These are phyloP conservation scores for Diaporthe helianthi DNA, from an alignment of 2,329 filamentous ascomycete genomes.

Conservation along the genomic window DNA sequence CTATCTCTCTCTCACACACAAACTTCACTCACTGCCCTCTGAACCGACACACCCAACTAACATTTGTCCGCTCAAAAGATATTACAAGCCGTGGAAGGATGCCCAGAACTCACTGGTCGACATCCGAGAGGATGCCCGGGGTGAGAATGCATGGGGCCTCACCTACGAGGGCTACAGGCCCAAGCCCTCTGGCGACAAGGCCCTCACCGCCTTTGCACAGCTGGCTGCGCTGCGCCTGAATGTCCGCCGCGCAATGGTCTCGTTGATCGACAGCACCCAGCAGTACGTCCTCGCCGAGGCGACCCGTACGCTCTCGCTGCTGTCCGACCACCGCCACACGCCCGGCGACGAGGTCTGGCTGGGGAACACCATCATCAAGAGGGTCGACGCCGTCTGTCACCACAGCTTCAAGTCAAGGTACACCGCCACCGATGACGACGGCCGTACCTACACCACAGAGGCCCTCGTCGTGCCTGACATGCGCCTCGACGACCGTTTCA, in stretches of 20 bases:
- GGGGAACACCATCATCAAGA: slow-evolving; percentile 26
- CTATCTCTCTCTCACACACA: too few relatives aligned
- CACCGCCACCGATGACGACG: slow-evolving; percentile 50
- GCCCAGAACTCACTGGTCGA: slow-evolving; percentile 23
- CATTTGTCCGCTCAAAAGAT: slow-evolving; percentile 4
- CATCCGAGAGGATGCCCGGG: not conserved
- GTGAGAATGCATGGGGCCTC: slow-evolving; percentile 15
- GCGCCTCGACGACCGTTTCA: slow-evolving; percentile 32
- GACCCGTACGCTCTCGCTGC: slow-evolving; percentile 18
- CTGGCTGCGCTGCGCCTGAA: slow-evolving; percentile 56
- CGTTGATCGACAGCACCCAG: slow-evolving; percentile 28
- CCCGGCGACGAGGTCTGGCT: slow-evolving; percentile 29
- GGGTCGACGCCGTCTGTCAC: slow-evolving; percentile 38
- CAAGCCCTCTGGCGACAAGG: slow-evolving; percentile 45
- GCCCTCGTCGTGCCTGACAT: slow-evolving; percentile 29
- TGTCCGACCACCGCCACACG: slow-evolving; percentile 44
- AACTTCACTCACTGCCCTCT: not conserved
- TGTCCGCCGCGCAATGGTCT: slow-evolving; percentile 49
- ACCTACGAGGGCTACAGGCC: slow-evolving; percentile 43
- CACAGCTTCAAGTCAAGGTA: slow-evolving; percentile 28
- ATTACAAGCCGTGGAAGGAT: slow-evolving; percentile 33
- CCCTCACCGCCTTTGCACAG: slow-evolving; percentile 57
- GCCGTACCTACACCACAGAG: slow-evolving; percentile 27
- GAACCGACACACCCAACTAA: not conserved
- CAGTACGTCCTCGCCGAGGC: slow-evolving; percentile 29